Evolutionary conservation across 78 protist species (phyloP).

Genomic region (Speleostelium caveatum): DNA sequence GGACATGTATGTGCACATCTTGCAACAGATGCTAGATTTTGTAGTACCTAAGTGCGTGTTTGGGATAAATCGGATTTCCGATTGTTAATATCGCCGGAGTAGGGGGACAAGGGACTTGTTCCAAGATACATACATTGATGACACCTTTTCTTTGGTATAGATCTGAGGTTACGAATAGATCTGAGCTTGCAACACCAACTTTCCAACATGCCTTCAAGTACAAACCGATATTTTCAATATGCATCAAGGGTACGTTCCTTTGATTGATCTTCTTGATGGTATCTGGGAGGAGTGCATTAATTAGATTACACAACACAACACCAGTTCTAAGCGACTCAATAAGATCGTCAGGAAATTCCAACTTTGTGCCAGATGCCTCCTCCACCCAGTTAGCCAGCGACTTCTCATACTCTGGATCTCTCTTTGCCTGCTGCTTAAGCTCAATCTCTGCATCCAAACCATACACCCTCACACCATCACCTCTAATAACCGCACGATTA

Average conservation of each 20-base stretch:
- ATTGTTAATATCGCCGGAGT: too few species aligned
- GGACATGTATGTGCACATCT: slow-evolving; percentile 33
- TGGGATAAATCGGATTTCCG: too few species aligned
- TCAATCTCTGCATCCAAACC: slow-evolving; percentile 80
- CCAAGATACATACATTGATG: too few species aligned
- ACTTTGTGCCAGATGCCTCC: slow-evolving; percentile 17
- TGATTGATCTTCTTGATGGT: slow-evolving; percentile 54
- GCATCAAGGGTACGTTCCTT: slow-evolving; percentile 34
- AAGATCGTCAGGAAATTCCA: slow-evolving; percentile 54
- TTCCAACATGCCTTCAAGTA: slow-evolving; percentile 79
- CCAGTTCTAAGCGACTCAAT: slow-evolving; percentile 59
- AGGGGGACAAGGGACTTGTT: too few species aligned
- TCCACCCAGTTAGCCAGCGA: slow-evolving; percentile 50
- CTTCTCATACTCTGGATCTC: slow-evolving; percentile 56
- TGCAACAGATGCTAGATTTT: slow-evolving; percentile 47
- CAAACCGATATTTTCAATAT: slow-evolving; percentile 58
- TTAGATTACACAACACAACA: slow-evolving; percentile 44
- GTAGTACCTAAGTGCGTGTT: slow-evolving; percentile 10
- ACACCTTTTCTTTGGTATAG: slow-evolving; percentile 43
- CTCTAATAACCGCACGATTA: slow-evolving; percentile 44
- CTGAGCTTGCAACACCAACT: slow-evolving; percentile 64
- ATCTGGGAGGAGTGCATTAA: slow-evolving; percentile 51
- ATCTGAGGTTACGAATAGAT: slow-evolving; percentile 41
- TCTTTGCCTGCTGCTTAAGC: slow-evolving; percentile 50
- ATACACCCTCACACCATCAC: slow-evolving; percentile 68